These are phyloP conservation scores for Neostapfia colusana DNA, from an alignment of 176 grass and related monocot species.

Conservation along the genomic window DNA sequence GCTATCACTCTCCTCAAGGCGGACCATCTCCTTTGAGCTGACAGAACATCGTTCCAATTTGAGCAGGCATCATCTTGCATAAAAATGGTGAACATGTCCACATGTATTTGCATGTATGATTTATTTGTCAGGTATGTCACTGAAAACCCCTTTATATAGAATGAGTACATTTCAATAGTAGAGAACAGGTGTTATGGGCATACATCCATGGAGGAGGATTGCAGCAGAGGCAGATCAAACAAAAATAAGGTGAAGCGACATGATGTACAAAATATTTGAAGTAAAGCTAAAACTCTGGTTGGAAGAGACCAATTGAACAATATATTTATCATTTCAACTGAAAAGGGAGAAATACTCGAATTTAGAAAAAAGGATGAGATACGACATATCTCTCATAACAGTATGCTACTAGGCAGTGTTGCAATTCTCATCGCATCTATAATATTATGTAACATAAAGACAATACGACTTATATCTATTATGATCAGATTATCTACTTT, in stretches of 20 bases:
- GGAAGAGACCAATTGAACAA: neutral
- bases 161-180: neutral
- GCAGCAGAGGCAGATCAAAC: neutral
- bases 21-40: neutral
- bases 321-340: neutral
- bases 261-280: neutral
- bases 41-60: neutral
- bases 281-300: neutral
- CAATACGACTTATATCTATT: neutral
- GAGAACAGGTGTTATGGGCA: neutral
- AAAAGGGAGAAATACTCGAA: neutral
- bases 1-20: no score
- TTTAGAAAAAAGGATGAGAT: neutral
- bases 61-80: constrained; percentile 14
- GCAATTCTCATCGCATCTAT: neutral
- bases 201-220: neutral
- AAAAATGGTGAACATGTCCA: constrained; percentile 21
- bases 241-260: neutral
- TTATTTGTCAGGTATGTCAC: constrained; percentile 26
- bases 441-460: neutral
- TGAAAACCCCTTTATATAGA: neutral
- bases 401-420: neutral
- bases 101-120: constrained; percentile 9
- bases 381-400: neutral
- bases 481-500: constrained; percentile 13